phyloP scores from a whole-genome alignment of 106 monocot genomes.

The Platanthera zijinensis region DNA sequence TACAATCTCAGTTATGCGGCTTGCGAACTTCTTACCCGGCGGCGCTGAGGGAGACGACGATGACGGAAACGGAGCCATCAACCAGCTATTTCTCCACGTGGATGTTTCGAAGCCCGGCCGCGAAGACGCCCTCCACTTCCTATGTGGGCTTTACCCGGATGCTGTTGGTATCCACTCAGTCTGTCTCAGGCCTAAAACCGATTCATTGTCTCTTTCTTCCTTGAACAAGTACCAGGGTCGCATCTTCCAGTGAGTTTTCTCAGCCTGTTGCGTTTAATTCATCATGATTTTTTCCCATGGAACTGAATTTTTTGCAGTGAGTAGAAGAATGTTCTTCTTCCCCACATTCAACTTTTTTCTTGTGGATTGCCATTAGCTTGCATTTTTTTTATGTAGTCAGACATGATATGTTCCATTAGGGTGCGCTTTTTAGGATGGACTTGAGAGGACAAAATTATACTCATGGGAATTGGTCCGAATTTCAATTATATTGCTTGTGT shows the following conservation, averaged over 20 bases:
- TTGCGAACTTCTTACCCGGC: slow-evolving; percentile 48
- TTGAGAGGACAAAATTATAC: no score
- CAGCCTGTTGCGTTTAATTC: neutral
- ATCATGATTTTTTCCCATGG: neutral
- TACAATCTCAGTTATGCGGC: slow-evolving; percentile 70
- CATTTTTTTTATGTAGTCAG: neutral
- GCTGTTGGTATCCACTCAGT: slow-evolving; percentile 90
- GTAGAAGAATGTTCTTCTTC: neutral
- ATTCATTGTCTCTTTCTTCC: slow-evolving; percentile 1
- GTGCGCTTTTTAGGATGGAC: no score
- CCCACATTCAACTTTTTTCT: neutral
- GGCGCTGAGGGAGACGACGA: slow-evolving; percentile 51
- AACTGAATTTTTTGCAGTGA: neutral
- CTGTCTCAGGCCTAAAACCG: slow-evolving; percentile 43
- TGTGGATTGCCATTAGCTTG: neutral
- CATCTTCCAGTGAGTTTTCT: slow-evolving; percentile 64
- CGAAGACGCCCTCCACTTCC: slow-evolving; percentile 63
- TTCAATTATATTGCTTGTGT: no score
- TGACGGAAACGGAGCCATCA: slow-evolving; percentile 49
- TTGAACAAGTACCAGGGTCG: slow-evolving; percentile 49
- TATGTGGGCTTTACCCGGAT: slow-evolving; percentile 90
- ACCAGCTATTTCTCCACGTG: slow-evolving; percentile 89
- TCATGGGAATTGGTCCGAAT: no score
- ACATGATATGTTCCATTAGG: no score
- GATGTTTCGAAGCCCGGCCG: slow-evolving; percentile 61